phyloP scores from a whole-genome alignment of 495 filamentous ascomycete species.

The Penicillium ochrochloron region DNA sequence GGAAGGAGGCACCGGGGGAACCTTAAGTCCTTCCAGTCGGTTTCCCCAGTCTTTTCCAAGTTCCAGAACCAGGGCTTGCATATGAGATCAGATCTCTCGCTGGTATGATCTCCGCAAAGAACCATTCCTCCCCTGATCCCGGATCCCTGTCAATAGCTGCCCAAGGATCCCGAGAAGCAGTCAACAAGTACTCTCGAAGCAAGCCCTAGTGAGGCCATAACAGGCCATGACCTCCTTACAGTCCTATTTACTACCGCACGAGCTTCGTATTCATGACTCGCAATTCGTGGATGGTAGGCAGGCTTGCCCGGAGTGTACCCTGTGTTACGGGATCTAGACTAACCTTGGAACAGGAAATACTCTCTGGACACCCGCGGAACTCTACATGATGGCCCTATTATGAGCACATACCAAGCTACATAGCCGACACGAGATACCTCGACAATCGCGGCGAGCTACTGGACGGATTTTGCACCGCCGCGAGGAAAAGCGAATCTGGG shows the following conservation, averaged over 20 bases:
- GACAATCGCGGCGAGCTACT: too few relatives aligned
- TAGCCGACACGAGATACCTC: neutral
- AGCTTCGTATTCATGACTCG: neutral
- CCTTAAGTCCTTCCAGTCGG: neutral
- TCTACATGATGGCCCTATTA: neutral
- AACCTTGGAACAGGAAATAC: neutral
- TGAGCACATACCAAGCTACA: neutral
- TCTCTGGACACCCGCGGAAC: neutral
- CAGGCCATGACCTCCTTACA: neutral
- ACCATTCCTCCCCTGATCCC: slow-evolving; percentile 1
- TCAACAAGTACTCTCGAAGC: neutral
- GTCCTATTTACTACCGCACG: neutral
- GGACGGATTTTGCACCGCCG: neutral
- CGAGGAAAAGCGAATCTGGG: neutral
- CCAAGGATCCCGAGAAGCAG: neutral
- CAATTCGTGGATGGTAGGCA: neutral
- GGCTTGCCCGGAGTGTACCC: neutral
- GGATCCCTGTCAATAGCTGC: slow-evolving; percentile 3
- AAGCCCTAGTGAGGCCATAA: neutral
- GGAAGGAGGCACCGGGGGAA: slow-evolving; percentile 28
- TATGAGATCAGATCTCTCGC: slow-evolving; percentile 4
- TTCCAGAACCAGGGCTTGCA: neutral
- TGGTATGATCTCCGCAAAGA: neutral
- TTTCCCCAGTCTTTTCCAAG: neutral
- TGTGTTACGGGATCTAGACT: neutral